Percentiles rank a stretch among this genome's conserved stretches.
These are phyloP conservation scores for Trichoderma sp. DNA, from an alignment of 2,329 filamentous ascomycete species.

Conservation along the genomic window DNA sequence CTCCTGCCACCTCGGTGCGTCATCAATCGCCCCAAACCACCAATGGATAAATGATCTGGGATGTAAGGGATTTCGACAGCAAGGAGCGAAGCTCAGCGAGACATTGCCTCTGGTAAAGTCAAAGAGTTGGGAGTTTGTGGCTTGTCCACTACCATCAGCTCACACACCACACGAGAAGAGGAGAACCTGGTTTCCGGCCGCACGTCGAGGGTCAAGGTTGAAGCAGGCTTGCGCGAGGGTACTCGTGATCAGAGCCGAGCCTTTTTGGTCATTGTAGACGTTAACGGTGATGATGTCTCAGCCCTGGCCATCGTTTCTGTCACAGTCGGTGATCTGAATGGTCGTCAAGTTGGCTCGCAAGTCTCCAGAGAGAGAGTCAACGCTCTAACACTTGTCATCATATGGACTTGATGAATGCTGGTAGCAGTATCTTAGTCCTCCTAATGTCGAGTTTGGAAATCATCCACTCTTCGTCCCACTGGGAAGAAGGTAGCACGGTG, in stretches of 20 bases:
- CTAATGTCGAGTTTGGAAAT: conserved; percentile 64
- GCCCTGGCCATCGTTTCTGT: conserved; percentile 41
- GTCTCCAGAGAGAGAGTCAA: conserved; percentile 47
- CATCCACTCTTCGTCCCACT: conserved; percentile 82
- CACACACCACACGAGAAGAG: conserved; percentile 59
- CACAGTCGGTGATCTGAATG: conserved; percentile 44
- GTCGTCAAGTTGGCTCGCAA: conserved; percentile 48
- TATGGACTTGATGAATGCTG: conserved; percentile 51
- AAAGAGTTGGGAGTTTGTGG: conserved; percentile 52
- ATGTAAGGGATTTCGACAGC: neutral
- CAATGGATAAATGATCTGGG: too few species aligned
- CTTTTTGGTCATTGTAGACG: conserved; percentile 48
- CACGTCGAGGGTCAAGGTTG: conserved; percentile 55
- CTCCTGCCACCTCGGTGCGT: neutral
- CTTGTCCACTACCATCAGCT: conserved; percentile 51
- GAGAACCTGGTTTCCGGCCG: conserved; percentile 50
- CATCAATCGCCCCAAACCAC: neutral
- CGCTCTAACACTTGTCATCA: conserved; percentile 45
- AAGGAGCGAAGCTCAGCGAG: conserved; percentile 44
- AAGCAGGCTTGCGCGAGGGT: conserved; percentile 57
- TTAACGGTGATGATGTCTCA: conserved; percentile 51
- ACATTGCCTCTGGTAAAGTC: conserved; percentile 43
- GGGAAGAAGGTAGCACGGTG: conserved; percentile 81
- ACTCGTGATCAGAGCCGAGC: conserved; percentile 53
- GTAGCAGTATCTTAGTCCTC: conserved; percentile 61